These are phyloP conservation scores for Fraxinus angustifolia DNA, from an alignment of 305 asterid species.

Conservation along the genomic window DNA sequence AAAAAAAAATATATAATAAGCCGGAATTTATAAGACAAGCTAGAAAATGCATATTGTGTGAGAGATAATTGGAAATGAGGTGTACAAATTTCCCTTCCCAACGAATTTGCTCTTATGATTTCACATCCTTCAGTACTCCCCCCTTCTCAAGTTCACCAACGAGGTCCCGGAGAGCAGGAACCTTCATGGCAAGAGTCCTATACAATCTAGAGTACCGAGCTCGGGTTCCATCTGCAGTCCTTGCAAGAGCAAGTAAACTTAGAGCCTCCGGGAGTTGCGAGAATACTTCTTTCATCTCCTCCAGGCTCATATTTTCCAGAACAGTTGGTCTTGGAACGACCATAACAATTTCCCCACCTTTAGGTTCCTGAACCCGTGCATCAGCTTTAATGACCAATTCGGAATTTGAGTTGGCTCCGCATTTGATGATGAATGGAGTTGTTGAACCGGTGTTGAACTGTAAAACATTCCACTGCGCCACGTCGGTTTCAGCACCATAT, in stretches of 20 bases:
- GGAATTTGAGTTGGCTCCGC: slow-evolving; percentile 91
- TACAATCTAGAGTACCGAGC: slow-evolving; percentile 92
- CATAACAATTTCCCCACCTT: slow-evolving; percentile 87
- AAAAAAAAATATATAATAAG: background rate
- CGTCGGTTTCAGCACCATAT: slow-evolving; percentile 58
- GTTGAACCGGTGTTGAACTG: slow-evolving; percentile 96
- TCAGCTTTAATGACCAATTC: slow-evolving; percentile 94
- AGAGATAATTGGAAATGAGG: slow-evolving; percentile 13
- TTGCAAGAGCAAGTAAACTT: slow-evolving; percentile 79
- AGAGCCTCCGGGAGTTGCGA: slow-evolving; percentile 81
- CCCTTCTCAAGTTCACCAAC: slow-evolving; percentile 90
- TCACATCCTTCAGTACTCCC: slow-evolving; percentile 73
- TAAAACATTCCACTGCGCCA: slow-evolving; percentile 88
- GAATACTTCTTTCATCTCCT: slow-evolving; percentile 71
- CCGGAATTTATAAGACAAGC: slow-evolving; percentile 6
- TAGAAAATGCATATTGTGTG: background rate
- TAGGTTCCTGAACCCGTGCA: slow-evolving; percentile 86
- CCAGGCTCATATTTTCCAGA: slow-evolving; percentile 71
- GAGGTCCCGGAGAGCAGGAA: slow-evolving; percentile 92
- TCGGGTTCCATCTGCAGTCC: slow-evolving; percentile 93
- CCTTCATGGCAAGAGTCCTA: slow-evolving; percentile 93
- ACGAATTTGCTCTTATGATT: slow-evolving; percentile 35
- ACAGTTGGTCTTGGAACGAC: slow-evolving; percentile 81
- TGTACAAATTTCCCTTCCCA: background rate
- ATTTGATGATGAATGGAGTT: slow-evolving; percentile 82